Conservation (phyloP, 768 basidiomycete species). For the Trametes maxima region DNA sequence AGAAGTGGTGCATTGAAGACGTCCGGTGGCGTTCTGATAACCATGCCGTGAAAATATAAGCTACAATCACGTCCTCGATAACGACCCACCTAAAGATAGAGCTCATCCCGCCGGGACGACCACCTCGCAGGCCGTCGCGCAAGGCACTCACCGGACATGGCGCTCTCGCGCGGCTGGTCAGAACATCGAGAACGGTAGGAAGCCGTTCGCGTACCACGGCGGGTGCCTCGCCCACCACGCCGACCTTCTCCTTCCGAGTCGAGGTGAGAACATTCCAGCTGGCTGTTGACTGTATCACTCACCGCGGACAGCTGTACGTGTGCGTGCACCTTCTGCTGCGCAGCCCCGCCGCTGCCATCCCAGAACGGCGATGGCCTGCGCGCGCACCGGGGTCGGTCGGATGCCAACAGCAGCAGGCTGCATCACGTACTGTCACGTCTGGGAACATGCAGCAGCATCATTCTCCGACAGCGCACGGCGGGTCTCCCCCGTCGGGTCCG, state of each 20-base stretch:
- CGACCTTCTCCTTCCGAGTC: neutral
- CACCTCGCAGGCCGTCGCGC: neutral
- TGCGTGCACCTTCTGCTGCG: neutral
- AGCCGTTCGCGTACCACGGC: neutral
- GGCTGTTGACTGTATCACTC: slow-evolving; percentile 9
- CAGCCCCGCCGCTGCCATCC: neutral
- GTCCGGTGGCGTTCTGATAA: neutral
- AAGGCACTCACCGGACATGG: neutral
- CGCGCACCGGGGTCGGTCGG: neutral
- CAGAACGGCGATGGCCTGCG: neutral
- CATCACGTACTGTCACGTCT: neutral
- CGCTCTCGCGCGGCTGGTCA: neutral
- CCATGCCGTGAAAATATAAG: neutral
- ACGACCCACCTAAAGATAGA: neutral
- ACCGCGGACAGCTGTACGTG: neutral
- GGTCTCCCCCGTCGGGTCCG: neutral
- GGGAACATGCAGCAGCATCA: neutral
- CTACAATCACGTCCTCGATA: neutral
- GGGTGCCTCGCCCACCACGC: neutral
- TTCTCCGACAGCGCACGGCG: neutral
- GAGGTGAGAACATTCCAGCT: neutral
- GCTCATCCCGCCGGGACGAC: no score
- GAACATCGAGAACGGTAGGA: slow-evolving; percentile 4
- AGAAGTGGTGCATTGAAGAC: neutral
- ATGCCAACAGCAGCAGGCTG: neutral